These are phyloP conservation scores for Solanum commersonii DNA, from an alignment of 257 asterid species.

Conservation along the genomic window DNA sequence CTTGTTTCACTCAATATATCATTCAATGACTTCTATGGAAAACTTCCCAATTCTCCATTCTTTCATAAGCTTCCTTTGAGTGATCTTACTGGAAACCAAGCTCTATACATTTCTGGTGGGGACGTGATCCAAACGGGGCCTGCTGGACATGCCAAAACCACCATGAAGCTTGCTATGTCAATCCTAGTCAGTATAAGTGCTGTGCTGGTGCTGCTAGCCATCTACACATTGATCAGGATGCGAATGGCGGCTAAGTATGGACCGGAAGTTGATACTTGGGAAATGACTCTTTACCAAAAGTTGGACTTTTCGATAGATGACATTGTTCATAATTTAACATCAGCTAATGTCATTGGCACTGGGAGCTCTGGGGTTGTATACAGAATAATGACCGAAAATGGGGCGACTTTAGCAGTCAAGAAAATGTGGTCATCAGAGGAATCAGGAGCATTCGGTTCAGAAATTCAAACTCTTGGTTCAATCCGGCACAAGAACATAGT, in stretches of 20 bases:
- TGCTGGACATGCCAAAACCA: slow-evolving; percentile 27
- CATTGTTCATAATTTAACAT: slow-evolving; percentile 53
- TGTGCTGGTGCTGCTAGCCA: slow-evolving; percentile 60
- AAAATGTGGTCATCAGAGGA: slow-evolving; percentile 95
- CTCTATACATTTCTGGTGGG: slow-evolving; percentile 46
- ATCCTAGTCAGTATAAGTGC: slow-evolving; percentile 71
- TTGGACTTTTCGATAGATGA: slow-evolving; percentile 69
- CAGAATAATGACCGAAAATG: slow-evolving; percentile 54
- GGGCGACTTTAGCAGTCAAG: slow-evolving; percentile 69
- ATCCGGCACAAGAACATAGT: slow-evolving; percentile 89
- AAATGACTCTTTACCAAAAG: slow-evolving; percentile 77
- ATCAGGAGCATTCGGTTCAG: slow-evolving; percentile 68
- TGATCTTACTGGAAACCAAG: slow-evolving; percentile 61
- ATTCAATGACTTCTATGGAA: slow-evolving; percentile 72
- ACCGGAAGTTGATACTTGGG: slow-evolving; percentile 54
- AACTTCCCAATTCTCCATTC: slow-evolving; percentile 69
- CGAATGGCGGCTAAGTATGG: slow-evolving; percentile 24
- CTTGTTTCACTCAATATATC: slow-evolving; percentile 85
- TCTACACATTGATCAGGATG: slow-evolving; percentile 44
- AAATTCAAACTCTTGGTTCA: slow-evolving; percentile 73
- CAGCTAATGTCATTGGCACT: slow-evolving; percentile 84
- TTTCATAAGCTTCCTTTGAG: slow-evolving; percentile 63
- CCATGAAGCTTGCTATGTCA: slow-evolving; percentile 81
- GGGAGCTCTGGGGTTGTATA: slow-evolving; percentile 98
- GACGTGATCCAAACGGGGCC: slow-evolving; percentile 41